Evolutionary conservation across 306 rosid species (phyloP), one percentile per base, ranked within the genome.

Genomic region (Macrotyloma uniflorum): DNA sequence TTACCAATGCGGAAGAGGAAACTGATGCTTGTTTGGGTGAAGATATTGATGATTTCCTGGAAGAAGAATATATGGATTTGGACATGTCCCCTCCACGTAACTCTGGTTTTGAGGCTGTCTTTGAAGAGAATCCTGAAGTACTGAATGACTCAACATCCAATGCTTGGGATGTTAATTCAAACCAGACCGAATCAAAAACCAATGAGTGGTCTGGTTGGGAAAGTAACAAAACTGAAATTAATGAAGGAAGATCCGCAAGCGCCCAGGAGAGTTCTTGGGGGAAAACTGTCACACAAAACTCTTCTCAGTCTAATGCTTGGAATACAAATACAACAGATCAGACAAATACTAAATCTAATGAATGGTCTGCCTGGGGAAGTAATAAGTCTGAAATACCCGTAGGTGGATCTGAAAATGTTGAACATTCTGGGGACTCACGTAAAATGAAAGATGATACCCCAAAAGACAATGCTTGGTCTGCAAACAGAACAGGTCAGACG

Each of bases 41-140:
- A 54, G 98, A 95, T 35, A 45, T 93, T 64, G 98, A 93, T 50
- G 91, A 95, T 74, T 71, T 95, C 43, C 32, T 83, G 7, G 90
- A 76, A 6, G 91, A 93, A 72, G 66, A 57, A 57, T 3, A 46
- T 65, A 72, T 26, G 55, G 97, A 86, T 8, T 77, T 74, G 61
- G 73, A 23, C 50, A 55, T 81, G 84, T 94, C 97, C 40, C 97
- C 97, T 16, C 88, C 89, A 57, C 89, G 42, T 65, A 53, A 80
- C 49, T 72, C 89, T 46, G 84, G 86, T 67, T 77, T 79, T 70
- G 91, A 90, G 20, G 92, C 93, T n/a, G 85, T 87, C 64, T 91
- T 91, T 71, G 98, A 94, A 75, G 98, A 93, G 47, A 35, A 79
- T 58, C 70, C 70, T 55, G 95, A 91, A 46, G 62, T 79, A 54